Evolutionary conservation across 352 stramenopile species (phyloP), one percentile per base, ranked within the genome.

Genomic region (Phytophthora sp.): DNA sequence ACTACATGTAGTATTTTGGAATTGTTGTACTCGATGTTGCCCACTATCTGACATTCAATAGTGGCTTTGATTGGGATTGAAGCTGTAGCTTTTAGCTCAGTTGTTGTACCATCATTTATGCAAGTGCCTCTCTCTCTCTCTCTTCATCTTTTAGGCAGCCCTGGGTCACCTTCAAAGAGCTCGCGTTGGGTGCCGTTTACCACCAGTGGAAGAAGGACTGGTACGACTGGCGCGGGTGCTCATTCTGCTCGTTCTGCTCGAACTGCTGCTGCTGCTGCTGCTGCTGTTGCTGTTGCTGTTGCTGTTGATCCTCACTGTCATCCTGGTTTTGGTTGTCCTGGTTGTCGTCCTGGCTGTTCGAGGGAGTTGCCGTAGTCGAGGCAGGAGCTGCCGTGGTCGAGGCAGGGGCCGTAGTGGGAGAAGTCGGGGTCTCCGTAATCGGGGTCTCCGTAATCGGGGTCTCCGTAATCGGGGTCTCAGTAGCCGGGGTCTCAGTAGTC

Each of bases 11-110:
- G n/a, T n/a, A n/a, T n/a, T n/a, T n/a, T n/a, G n/a, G n/a, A n/a
- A n/a, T n/a, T n/a, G n/a, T n/a, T n/a, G n/a, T n/a, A 51, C 26
- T 53, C 46, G n/a, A 56, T 42, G n/a, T n/a, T n/a, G n/a, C n/a
- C n/a, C n/a, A n/a, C n/a, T n/a, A n/a, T n/a, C n/a, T 21, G 31
- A 24, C 36, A 51, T 33, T 26, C 30, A 59, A 59, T n/a, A 23
- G 56, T 61, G 49, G 49, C 13, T 71, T 70, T 42, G 47, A 60
- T 71, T 66, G 46, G 56, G 30, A 60, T 36, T 44, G 24, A 41
- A 59, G 24, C 47, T 16, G 15, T 8, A 58, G 3, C 13, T 41
- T n/a, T 20, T 55, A 51, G 30, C 49, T 67, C 50, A 5, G 38
- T 57, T 44, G 13, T 57, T 39, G 30, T 53, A 52, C 27, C 47